Evolutionary conservation across 441 rosid species (phyloP).

Genomic region (Populus hybrid): DNA sequence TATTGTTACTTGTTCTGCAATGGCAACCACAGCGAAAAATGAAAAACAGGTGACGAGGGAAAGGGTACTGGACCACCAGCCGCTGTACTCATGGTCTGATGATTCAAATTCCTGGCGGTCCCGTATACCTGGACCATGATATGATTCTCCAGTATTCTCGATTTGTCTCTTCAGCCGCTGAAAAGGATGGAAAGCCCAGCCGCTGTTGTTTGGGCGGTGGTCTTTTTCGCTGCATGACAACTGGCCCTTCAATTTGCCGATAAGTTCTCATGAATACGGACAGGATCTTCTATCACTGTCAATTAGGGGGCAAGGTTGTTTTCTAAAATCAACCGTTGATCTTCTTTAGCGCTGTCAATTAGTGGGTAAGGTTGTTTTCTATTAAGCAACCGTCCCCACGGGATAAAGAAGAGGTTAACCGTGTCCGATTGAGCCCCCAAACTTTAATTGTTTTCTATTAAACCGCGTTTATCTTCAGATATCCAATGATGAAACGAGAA

Average conservation of each 20-base stretch:
- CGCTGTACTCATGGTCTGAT: background rate
- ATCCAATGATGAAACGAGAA: too few relatives aligned
- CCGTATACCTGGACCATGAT: background rate
- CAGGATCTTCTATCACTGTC: too few relatives aligned
- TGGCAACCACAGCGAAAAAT: background rate
- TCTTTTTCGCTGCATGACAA: background rate
- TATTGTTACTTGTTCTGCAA: background rate
- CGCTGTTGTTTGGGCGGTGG: background rate
- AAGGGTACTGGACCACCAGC: background rate
- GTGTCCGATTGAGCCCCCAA: background rate
- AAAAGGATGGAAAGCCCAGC: background rate
- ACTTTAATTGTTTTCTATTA: too few relatives aligned
- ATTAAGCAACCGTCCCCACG: background rate
- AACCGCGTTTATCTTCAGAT: too few relatives aligned
- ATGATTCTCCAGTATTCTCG: background rate
- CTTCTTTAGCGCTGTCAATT: too few relatives aligned
- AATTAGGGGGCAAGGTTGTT: too few relatives aligned
- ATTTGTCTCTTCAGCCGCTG: background rate
- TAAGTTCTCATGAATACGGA: too few relatives aligned
- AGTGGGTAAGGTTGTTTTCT: too few relatives aligned
- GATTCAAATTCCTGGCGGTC: background rate
- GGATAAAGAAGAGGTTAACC: background rate
- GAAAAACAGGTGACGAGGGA: background rate
- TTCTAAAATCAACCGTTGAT: background rate
- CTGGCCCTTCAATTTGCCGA: too few relatives aligned